Conservation (phyloP, 441 rosid genomes). For the Pelargonium fulgidum region DNA sequence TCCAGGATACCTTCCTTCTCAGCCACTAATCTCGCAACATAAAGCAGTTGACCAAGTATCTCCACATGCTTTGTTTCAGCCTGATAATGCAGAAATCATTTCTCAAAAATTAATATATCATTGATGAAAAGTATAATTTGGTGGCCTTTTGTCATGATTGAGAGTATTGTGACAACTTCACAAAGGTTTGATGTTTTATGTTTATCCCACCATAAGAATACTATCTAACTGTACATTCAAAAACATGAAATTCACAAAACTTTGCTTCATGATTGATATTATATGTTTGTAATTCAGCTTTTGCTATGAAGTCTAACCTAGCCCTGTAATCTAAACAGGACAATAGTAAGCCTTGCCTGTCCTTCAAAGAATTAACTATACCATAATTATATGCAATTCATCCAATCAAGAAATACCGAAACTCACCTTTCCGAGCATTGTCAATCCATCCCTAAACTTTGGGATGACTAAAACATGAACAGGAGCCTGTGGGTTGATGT, state of each 20-base stretch:
- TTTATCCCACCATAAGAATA: not conserved
- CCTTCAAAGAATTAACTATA: not conserved
- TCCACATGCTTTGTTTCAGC: slow-evolving; percentile 67
- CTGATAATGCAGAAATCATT: slow-evolving; percentile 30
- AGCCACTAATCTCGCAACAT: slow-evolving; percentile 74
- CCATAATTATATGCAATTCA: not conserved
- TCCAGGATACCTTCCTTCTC: slow-evolving; percentile 78
- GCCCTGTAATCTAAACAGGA: not conserved
- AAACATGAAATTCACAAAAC: not conserved
- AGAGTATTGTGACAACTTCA: not conserved
- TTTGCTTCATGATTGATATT: not conserved
- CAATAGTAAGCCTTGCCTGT: not conserved
- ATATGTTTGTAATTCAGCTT: not conserved
- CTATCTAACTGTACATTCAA: not conserved
- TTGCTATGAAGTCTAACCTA: not conserved
- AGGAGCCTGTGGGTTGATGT: slow-evolving; percentile 72
- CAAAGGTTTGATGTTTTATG: not conserved
- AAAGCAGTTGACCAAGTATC: slow-evolving; percentile 65
- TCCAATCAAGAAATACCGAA: not conserved
- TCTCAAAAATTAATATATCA: not conserved
- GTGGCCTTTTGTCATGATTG: not conserved
- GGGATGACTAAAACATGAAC: slow-evolving; percentile 90
- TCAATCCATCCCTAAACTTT: slow-evolving; percentile 73
- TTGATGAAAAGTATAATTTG: not conserved
- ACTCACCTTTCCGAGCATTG: slow-evolving; percentile 60